Conservation (phyloP, 1,284 basidiomycete genomes). For the Xerocomus alliaceus region DNA sequence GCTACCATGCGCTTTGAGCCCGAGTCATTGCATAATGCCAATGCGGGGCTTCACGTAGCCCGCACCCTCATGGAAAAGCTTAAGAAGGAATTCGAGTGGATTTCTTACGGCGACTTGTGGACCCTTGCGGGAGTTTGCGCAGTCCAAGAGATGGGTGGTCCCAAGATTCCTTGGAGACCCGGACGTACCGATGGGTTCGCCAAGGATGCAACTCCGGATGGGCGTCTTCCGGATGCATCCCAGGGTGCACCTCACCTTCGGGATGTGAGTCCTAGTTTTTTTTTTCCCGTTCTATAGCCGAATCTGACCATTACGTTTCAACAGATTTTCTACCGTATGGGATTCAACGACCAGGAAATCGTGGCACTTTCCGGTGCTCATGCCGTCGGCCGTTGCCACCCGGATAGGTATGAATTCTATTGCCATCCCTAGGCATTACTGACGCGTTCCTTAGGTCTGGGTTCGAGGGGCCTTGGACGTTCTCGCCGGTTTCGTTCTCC, state of each 20-base stretch:
- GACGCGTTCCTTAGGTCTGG: conserved; percentile 65
- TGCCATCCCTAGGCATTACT: not conserved
- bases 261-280: conserved; percentile 54
- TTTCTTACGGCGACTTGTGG: conserved; percentile 94
- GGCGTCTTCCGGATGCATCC: conserved; percentile 90
- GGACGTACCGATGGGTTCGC: conserved; percentile 87
- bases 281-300: not conserved
- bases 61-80: conserved; percentile 87
- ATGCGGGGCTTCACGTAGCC: conserved; percentile 85
- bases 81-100: conserved; percentile 88
- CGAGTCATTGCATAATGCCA: conserved; percentile 86
- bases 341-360: conserved; percentile 97
- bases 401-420: conserved; percentile 57
- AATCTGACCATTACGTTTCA: not conserved
- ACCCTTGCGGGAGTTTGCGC: conserved; percentile 88
- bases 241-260: conserved; percentile 89
- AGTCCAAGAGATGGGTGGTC: conserved; percentile 87
- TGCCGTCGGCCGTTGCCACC: conserved; percentile 93
- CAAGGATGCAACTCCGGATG: conserved; percentile 85
- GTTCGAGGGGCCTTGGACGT: conserved; percentile 91
- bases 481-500: conserved; percentile 85
- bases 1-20: conserved; percentile 95
- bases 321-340: conserved; percentile 92
- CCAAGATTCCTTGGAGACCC: conserved; percentile 86
- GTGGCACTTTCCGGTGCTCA: conserved; percentile 95